A percentile compares a stretch with the other conserved stretches of the same genome.
Conservation (phyloP, 768 basidiomycete genomes). For the Suillus sp. region DNA sequence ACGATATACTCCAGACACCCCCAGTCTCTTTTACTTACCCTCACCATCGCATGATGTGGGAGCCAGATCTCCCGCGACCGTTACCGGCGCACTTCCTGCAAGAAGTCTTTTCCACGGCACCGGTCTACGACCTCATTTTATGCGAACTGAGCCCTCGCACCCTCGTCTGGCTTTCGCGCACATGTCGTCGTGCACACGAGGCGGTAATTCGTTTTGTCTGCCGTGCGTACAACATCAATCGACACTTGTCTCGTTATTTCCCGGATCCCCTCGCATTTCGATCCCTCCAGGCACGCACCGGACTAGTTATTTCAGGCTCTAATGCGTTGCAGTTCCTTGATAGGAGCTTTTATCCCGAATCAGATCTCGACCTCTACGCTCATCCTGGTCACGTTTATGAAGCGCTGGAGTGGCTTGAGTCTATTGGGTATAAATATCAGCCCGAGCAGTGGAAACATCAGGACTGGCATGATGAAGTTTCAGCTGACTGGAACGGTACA, state of each 20-base stretch:
- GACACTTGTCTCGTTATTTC: slow-evolving; percentile 40
- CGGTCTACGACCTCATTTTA: slow-evolving; percentile 26
- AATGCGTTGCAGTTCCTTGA: slow-evolving; percentile 55
- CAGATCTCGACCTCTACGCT: slow-evolving; percentile 57
- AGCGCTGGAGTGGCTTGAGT: slow-evolving; percentile 35
- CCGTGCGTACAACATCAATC: slow-evolving; percentile 39
- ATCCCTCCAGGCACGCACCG: slow-evolving; percentile 43
- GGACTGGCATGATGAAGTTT: slow-evolving; percentile 20
- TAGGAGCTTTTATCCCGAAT: slow-evolving; percentile 41
- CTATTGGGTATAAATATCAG: slow-evolving; percentile 34
- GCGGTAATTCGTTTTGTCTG: slow-evolving; percentile 24
- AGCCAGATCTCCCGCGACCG: neutral
- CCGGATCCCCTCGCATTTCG: slow-evolving; percentile 41
- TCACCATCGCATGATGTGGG: neutral
- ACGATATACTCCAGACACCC: neutral
- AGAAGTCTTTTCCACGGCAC: slow-evolving; percentile 19
- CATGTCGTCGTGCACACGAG: slow-evolving; percentile 22
- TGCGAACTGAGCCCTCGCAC: slow-evolving; percentile 25
- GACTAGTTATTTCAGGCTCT: slow-evolving; percentile 54
- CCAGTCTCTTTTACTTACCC: neutral
- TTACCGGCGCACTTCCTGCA: neutral
- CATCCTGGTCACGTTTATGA: slow-evolving; percentile 33
- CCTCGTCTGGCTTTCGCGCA: slow-evolving; percentile 26
- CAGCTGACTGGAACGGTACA: slow-evolving; percentile 23
- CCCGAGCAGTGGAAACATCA: slow-evolving; percentile 13